Percentiles rank a stretch among this genome's conserved stretches.
Conservation (phyloP, 1,284 basidiomycete genomes). For the Ganoderma lucidum region DNA sequence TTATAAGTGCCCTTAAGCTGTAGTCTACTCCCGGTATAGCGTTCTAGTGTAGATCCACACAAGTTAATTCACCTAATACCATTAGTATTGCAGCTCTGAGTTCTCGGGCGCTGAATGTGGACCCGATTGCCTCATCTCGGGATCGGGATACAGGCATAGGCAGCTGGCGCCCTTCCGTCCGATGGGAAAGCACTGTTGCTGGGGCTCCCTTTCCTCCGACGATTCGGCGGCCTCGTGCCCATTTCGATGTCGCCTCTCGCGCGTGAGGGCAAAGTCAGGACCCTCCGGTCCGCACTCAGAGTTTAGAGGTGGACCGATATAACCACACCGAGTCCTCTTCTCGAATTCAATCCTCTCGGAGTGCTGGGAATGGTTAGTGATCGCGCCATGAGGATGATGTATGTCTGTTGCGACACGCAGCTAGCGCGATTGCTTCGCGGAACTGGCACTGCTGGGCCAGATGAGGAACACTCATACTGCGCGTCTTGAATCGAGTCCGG, state of each 20-base stretch:
- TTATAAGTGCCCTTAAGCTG: constrained; percentile 4
- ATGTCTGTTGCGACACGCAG: constrained; percentile 1
- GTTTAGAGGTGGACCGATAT: constrained; percentile 14
- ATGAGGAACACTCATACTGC: background rate
- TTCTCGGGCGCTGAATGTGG: constrained; percentile 1
- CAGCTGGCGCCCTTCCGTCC: background rate
- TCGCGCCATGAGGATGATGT: constrained; percentile 11
- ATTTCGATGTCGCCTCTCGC: constrained; percentile 2
- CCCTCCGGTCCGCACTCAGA: constrained; percentile 4
- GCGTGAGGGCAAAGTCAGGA: background rate
- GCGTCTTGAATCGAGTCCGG: background rate
- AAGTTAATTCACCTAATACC: constrained; percentile 18
- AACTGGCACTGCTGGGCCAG: background rate
- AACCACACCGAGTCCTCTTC: constrained; percentile 4
- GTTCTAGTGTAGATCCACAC: constrained; percentile 18
- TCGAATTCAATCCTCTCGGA: background rate
- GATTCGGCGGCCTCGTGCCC: background rate
- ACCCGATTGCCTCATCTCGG: constrained; percentile 6
- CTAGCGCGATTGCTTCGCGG: background rate
- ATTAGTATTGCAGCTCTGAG: background rate
- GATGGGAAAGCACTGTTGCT: constrained; percentile 4
- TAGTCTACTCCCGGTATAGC: constrained; percentile 23
- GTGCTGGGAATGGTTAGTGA: constrained; percentile 8
- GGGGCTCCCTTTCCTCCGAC: constrained; percentile 2
- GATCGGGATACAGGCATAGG: constrained; percentile 4